phyloP scores from a whole-genome alignment of 208 protist genomes.

The Balamuthia mandrillaris region DNA sequence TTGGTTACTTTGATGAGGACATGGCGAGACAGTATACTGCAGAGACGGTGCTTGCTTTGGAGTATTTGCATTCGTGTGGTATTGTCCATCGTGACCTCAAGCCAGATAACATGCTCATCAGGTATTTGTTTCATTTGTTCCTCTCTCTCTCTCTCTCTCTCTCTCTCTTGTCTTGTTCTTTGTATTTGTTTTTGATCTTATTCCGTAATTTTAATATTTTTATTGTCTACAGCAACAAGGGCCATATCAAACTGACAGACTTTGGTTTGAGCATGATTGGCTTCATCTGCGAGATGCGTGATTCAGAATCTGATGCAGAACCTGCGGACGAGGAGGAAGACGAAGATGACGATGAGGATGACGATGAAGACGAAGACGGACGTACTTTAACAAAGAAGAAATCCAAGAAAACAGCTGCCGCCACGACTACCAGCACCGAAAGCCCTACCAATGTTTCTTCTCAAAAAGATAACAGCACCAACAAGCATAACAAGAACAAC shows the following conservation, averaged over 20 bases:
- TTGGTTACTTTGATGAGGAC: conserved; percentile 69
- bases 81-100: conserved; percentile 69
- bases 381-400: too few species aligned
- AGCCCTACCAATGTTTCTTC: too few species aligned
- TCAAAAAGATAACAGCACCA: too few species aligned
- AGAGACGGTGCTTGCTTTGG: conserved; percentile 69
- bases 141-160: not conserved
- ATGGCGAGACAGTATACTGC: conserved; percentile 69
- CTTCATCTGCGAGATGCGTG: not conserved
- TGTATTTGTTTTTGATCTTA: not conserved
- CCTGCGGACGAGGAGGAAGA: not conserved
- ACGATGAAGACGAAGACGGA: not conserved
- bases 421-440: too few species aligned
- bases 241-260: conserved; percentile 77
- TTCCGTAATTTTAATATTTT: not conserved
- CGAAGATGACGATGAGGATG: not conserved
- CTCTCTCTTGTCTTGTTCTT: not conserved
- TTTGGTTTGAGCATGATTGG: conserved; percentile 66
- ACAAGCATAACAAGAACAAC: too few species aligned
- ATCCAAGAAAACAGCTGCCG: too few species aligned
- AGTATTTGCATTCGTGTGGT: conserved; percentile 66
- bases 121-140: too few species aligned
- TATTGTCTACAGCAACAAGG: conserved; percentile 41
- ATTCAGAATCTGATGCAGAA: not conserved
- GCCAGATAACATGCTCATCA: conserved; percentile 76